Evolutionary conservation across 306 rosid species (phyloP).

Genomic region (Quercus rubra): DNA sequence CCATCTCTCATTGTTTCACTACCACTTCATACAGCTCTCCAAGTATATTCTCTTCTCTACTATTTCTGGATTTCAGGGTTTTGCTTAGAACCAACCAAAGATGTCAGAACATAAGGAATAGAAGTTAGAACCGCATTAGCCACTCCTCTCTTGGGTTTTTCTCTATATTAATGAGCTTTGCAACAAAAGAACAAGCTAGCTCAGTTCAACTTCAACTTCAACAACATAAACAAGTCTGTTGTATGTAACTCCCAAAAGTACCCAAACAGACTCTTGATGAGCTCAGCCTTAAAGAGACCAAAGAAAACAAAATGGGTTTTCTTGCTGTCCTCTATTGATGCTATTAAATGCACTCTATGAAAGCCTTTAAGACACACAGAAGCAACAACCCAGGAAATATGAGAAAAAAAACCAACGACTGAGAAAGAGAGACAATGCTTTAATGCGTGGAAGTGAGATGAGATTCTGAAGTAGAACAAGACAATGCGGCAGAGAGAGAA

Average conservation of each 20-base stretch:
- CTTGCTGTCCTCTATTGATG: slow-evolving; percentile 25
- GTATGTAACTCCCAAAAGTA: background rate
- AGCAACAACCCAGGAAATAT: slow-evolving; percentile 39
- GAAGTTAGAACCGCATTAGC: slow-evolving; percentile 13
- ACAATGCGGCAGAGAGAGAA: slow-evolving; percentile 75
- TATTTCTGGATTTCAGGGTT: slow-evolving; percentile 26
- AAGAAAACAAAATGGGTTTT: slow-evolving; percentile 22
- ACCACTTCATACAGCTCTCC: slow-evolving; percentile 65
- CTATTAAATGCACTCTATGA: slow-evolving; percentile 20
- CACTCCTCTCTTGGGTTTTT: slow-evolving; percentile 32
- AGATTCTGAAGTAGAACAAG: slow-evolving; percentile 80
- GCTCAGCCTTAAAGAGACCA: slow-evolving; percentile 15
- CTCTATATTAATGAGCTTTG: slow-evolving; percentile 9
- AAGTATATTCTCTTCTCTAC: slow-evolving; percentile 21
- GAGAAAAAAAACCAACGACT: slow-evolving; percentile 36
- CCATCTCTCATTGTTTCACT: slow-evolving; percentile 82
- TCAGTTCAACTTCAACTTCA: slow-evolving; percentile 8
- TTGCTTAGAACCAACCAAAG: slow-evolving; percentile 30
- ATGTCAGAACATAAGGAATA: slow-evolving; percentile 19
- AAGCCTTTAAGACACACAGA: slow-evolving; percentile 31
- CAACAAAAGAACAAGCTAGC: slow-evolving; percentile 23
- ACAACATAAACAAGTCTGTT: background rate
- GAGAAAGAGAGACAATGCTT: slow-evolving; percentile 40
- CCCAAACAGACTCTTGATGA: background rate
- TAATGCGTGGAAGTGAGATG: slow-evolving; percentile 83